Conservation (phyloP, 176 grass and related monocot genomes). For the Secale cereale region DNA sequence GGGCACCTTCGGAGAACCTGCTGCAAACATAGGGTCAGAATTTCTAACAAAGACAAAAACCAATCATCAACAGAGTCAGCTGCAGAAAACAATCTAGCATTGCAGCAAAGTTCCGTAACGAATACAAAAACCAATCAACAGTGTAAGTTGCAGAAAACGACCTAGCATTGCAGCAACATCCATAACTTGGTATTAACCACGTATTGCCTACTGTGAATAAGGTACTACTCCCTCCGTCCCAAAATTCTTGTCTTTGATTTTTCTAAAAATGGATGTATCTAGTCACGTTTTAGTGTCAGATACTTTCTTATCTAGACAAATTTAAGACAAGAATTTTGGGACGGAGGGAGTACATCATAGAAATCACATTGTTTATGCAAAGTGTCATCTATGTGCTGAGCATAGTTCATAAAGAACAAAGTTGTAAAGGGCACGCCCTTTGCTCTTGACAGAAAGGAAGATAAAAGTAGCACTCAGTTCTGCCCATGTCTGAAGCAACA, state of each 20-base stretch:
- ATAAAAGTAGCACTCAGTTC: not conserved
- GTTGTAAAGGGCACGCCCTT: not conserved
- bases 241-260: too few species aligned
- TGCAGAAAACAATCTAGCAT: not conserved
- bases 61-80: not conserved
- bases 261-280: too few species aligned
- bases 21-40: not conserved
- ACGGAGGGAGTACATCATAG: not conserved
- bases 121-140: not conserved
- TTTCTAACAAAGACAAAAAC: not conserved
- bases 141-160: not conserved
- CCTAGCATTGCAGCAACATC: not conserved
- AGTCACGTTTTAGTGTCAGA: too few species aligned
- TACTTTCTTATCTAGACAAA: too few species aligned
- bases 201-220: not conserved
- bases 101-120: not conserved
- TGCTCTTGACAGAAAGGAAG: not conserved
- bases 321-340: too few species aligned
- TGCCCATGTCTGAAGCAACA: not conserved
- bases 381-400: not conserved
- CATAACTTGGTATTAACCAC: not conserved
- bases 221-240: too few species aligned
- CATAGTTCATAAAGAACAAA: not conserved
- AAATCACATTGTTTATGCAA: not conserved
- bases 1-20: slow-evolving; percentile 39